These are phyloP conservation scores for Microbotryum intermedium DNA, from an alignment of 1,284 basidiomycete genomes.

Conservation along the genomic window DNA sequence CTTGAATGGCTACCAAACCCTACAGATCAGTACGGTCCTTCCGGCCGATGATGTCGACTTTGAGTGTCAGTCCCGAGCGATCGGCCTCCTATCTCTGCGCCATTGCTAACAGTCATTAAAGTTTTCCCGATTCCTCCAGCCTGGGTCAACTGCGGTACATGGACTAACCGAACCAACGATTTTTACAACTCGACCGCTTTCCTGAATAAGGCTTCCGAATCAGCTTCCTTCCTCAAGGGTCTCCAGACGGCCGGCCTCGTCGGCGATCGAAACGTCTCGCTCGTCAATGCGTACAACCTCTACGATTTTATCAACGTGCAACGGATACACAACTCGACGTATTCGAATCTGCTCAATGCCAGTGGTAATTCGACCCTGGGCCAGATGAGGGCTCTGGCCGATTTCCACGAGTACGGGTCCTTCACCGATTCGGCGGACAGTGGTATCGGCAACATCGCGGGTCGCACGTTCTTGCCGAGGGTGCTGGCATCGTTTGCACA, in stretches of 20 bases:
- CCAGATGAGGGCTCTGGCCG: slow-evolving; percentile 10
- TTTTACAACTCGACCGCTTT: slow-evolving; percentile 44
- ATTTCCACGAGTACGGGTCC: slow-evolving; percentile 63
- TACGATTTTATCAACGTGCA: slow-evolving; percentile 44
- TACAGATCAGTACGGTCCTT: slow-evolving; percentile 57
- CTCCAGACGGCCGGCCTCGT: slow-evolving; percentile 52
- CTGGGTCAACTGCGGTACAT: slow-evolving; percentile 37
- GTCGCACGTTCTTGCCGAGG: slow-evolving; percentile 62
- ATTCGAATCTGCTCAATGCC: slow-evolving; percentile 59
- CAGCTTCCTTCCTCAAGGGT: slow-evolving; percentile 56
- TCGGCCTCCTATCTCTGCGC: too few species aligned
- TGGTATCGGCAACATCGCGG: slow-evolving; percentile 72
- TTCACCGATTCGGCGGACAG: slow-evolving; percentile 56
- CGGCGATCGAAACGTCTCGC: slow-evolving; percentile 55
- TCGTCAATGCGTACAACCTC: slow-evolving; percentile 60
- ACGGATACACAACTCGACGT: slow-evolving; percentile 68
- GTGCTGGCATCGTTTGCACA: slow-evolving; percentile 60
- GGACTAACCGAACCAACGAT: slow-evolving; percentile 24
- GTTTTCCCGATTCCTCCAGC: background rate
- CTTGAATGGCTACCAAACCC: slow-evolving; percentile 65
- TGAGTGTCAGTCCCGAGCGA: slow-evolving; percentile 42
- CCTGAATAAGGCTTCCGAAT: slow-evolving; percentile 49
- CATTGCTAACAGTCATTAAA: too few species aligned
- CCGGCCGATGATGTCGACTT: slow-evolving; percentile 70
- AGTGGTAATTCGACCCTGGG: slow-evolving; percentile 32